Percentiles rank a stretch among this genome's conserved stretches.
These are phyloP conservation scores for Emericellopsis atlantica DNA, from an alignment of 2,329 filamentous ascomycete species.

Conservation along the genomic window DNA sequence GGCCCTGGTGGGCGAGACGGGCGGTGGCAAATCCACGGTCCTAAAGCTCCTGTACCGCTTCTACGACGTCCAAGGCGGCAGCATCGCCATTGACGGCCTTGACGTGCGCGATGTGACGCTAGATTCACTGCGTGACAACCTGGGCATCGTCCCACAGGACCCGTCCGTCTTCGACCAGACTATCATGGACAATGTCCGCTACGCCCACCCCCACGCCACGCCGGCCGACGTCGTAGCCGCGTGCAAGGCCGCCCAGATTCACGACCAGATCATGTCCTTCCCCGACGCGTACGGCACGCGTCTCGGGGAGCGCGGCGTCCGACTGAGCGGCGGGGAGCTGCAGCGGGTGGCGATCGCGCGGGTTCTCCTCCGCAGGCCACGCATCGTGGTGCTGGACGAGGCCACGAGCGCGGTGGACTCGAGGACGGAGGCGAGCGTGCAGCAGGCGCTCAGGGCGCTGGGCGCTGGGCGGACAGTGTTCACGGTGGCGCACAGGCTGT, in stretches of 20 bases:
- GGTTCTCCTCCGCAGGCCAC: conserved; percentile 14
- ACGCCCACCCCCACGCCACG: conserved; percentile 47
- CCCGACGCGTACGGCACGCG: conserved; percentile 33
- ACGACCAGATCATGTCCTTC: conserved; percentile 50
- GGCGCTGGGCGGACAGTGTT: conserved; percentile 36
- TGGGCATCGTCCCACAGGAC: conserved; percentile 55
- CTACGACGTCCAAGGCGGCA: too few species aligned
- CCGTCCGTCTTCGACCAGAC: conserved; percentile 51
- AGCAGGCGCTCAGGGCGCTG: conserved; percentile 27
- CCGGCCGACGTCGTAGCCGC: conserved; percentile 47
- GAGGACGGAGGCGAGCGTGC: conserved; percentile 29
- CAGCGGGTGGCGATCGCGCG: conserved; percentile 35
- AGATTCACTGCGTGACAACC: conserved; percentile 39
- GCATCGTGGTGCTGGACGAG: conserved; percentile 28
- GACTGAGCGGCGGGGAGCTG: conserved; percentile 36
- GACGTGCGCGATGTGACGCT: conserved; percentile 47
- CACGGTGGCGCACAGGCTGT: conserved; percentile 31
- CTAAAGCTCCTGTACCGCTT: too few species aligned
- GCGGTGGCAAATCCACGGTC: too few species aligned
- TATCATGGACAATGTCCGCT: conserved; percentile 51
- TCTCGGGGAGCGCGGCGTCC: conserved; percentile 34
- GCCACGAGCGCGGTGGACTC: conserved; percentile 36
- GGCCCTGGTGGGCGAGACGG: too few species aligned
- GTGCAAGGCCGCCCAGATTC: conserved; percentile 48
- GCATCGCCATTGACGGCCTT: conserved; percentile 44